phyloP scores from a whole-genome alignment of 352 stramenopile species.

The Globisporangium nagaii region DNA sequence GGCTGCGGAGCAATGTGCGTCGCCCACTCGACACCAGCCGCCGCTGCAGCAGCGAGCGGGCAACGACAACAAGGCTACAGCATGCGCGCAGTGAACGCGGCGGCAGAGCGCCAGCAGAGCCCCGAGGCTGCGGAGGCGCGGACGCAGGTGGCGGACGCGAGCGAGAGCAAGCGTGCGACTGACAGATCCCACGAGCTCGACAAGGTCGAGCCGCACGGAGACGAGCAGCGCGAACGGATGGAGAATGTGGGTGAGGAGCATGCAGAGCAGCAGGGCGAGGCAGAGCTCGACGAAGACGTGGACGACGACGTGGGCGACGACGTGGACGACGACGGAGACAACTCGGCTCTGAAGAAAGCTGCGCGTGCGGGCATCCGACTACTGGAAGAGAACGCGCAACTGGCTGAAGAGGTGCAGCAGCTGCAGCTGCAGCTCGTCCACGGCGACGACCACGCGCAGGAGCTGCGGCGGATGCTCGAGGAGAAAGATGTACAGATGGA shows the following conservation, averaged over 20 bases:
- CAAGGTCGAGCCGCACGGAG: not conserved
- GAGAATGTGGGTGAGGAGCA: not conserved
- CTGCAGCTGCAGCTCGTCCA: slow-evolving; percentile 37
- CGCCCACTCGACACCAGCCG: too few relatives aligned
- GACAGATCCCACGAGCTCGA: too few relatives aligned
- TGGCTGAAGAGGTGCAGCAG: slow-evolving; percentile 47
- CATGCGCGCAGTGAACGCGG: too few relatives aligned
- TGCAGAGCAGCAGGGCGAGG: not conserved
- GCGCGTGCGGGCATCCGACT: slow-evolving; percentile 62
- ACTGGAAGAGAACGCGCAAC: slow-evolving; percentile 64
- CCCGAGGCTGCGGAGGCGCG: too few relatives aligned
- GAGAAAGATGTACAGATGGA: slow-evolving; percentile 35
- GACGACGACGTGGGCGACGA: not conserved
- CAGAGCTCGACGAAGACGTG: not conserved
- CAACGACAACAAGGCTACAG: too few relatives aligned
- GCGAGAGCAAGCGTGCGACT: too few relatives aligned
- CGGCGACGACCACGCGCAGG: slow-evolving; percentile 28
- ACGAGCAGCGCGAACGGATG: not conserved
- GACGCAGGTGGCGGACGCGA: too few relatives aligned
- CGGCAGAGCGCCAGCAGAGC: too few relatives aligned
- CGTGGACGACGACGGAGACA: slow-evolving; percentile 18
- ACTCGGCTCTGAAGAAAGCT: slow-evolving; percentile 47
- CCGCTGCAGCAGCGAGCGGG: too few relatives aligned
- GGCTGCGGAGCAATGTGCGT: too few relatives aligned
- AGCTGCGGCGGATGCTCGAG: slow-evolving; percentile 27